phyloP scores from a whole-genome alignment of 192 early-diverging fungal species.

The Backusella psychrophila region DNA sequence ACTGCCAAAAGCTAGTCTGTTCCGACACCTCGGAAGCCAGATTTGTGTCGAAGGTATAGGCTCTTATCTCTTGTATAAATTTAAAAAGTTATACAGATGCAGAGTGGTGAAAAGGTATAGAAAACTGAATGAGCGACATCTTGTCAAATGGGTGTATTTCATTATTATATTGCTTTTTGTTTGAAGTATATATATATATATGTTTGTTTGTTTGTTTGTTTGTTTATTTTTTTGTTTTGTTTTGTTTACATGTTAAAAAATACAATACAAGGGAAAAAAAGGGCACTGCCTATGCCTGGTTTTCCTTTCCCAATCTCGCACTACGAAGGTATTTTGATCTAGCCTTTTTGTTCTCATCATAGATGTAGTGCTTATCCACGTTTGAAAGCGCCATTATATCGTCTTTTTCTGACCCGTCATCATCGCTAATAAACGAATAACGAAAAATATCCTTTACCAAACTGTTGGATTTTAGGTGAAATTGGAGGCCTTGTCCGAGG shows the following conservation, averaged over 20 bases:
- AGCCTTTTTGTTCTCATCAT: conserved; percentile 10
- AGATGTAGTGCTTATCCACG: conserved; percentile 12
- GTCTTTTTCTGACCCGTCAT: neutral
- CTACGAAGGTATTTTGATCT: neutral
- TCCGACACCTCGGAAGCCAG: too few relatives aligned
- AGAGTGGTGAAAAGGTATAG: too few relatives aligned
- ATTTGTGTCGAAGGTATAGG: too few relatives aligned
- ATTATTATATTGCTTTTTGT: too few relatives aligned
- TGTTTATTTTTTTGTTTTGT: neutral
- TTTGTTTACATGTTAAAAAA: neutral
- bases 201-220: neutral
- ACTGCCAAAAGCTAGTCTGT: too few relatives aligned
- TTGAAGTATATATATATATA: neutral
- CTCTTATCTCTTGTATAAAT: too few relatives aligned
- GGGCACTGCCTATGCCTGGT: neutral
- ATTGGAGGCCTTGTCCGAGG: conserved; percentile 23
- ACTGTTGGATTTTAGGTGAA: conserved; percentile 19
- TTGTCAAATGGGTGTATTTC: too few relatives aligned
- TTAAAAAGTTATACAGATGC: too few relatives aligned
- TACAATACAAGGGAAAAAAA: neutral
- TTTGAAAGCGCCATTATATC: neutral
- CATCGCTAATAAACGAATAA: neutral
- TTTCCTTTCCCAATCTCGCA: conserved; percentile 7
- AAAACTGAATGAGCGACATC: too few relatives aligned
- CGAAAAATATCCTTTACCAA: conserved; percentile 11